Percentiles rank a stretch among this genome's conserved stretches.
Evolutionary conservation across 176 grass and related monocot species (phyloP).

Genomic region (Lolium multiflorum): DNA sequence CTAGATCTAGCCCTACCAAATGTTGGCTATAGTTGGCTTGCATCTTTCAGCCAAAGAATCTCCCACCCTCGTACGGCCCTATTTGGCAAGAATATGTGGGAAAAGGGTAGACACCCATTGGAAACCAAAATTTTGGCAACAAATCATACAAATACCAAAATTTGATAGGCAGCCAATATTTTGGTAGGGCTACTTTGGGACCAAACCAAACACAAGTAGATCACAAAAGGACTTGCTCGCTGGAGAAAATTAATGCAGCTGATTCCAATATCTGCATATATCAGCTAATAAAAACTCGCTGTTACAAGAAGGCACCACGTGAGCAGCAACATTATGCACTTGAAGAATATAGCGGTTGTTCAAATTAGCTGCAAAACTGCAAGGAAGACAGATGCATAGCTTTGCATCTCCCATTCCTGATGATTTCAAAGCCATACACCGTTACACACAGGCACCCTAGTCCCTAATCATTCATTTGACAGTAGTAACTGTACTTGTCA

Average conservation of each 20-base stretch:
- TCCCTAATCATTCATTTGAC: background rate
- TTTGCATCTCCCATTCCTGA: slow-evolving; percentile 9
- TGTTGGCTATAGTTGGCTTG: background rate
- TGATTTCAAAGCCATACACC: background rate
- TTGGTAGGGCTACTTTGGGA: background rate
- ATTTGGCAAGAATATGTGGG: background rate
- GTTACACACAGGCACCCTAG: background rate
- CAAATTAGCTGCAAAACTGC: slow-evolving; percentile 12
- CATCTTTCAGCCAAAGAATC: background rate
- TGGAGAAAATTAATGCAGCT: background rate
- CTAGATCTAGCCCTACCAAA: background rate
- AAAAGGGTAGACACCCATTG: background rate
- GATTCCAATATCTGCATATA: slow-evolving; percentile 22
- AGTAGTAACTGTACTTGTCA: background rate
- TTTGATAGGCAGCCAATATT: background rate
- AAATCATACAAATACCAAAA: background rate
- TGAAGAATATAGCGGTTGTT: background rate
- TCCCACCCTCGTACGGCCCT: background rate
- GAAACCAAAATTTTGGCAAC: background rate
- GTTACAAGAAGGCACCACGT: slow-evolving; percentile 2
- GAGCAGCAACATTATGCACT: background rate
- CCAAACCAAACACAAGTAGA: background rate
- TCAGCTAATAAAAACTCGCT: background rate
- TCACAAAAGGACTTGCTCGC: background rate
- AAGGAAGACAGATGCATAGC: slow-evolving; percentile 12